Percentiles rank a stretch among this genome's conserved stretches.
These are phyloP conservation scores for Pugionium dolabratum DNA, from an alignment of 345 rosid species.

Conservation along the genomic window DNA sequence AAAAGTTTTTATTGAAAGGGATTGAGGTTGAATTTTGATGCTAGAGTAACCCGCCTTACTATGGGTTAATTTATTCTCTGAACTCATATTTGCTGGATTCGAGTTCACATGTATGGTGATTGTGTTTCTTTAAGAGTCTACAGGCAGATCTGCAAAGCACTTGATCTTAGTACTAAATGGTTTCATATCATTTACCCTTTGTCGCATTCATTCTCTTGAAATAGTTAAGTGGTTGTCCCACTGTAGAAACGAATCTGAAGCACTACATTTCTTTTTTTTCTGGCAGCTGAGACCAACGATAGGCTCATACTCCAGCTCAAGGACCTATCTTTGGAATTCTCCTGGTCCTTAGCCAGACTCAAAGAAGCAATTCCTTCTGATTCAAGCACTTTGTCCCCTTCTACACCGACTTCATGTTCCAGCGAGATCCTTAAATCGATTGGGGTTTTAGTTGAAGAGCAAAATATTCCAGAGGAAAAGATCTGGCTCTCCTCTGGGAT, in stretches of 20 bases:
- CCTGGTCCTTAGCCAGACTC: slow-evolving; percentile 72
- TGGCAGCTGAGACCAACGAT: slow-evolving; percentile 53
- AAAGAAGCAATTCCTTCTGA: slow-evolving; percentile 52
- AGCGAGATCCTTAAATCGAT: slow-evolving; percentile 47
- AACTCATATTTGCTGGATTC: neutral
- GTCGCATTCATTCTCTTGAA: neutral
- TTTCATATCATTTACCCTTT: slow-evolving; percentile 5
- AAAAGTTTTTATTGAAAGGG: neutral
- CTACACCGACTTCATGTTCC: slow-evolving; percentile 62
- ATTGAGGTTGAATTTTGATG: slow-evolving; percentile 5
- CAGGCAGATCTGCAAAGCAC: slow-evolving; percentile 3
- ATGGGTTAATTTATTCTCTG: neutral
- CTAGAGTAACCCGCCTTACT: neutral
- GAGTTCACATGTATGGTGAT: neutral
- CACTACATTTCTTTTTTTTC: slow-evolving; percentile 21
- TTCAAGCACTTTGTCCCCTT: slow-evolving; percentile 47
- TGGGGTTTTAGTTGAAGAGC: slow-evolving; percentile 65
- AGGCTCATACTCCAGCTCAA: slow-evolving; percentile 60
- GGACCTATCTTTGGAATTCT: slow-evolving; percentile 64
- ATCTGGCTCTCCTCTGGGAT: slow-evolving; percentile 72
- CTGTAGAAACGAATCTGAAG: slow-evolving; percentile 14
- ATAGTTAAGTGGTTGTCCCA: neutral
- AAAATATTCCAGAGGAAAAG: slow-evolving; percentile 67
- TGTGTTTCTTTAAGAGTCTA: neutral
- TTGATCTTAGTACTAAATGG: slow-evolving; percentile 1